Evolutionary conservation across 768 basidiomycete species (phyloP).

Genomic region (Suillus subalutaceus): DNA sequence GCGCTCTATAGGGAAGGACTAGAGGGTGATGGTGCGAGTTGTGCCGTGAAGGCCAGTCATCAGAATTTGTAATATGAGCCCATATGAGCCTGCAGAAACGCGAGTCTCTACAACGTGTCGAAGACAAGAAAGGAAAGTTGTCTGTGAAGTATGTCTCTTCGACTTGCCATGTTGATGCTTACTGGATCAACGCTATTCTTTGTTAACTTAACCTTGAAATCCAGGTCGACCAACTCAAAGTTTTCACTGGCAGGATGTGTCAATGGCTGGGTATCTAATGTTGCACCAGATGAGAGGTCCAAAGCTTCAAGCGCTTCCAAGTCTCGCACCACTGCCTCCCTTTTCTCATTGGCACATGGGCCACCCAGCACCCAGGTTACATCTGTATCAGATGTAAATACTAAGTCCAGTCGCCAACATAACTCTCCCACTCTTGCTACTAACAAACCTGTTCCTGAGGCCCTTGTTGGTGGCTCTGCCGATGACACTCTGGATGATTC

Average conservation of each 20-base stretch:
- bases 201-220: constrained; percentile 2
- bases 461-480: neutral
- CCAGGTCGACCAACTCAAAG: neutral
- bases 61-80: no score
- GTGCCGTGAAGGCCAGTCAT: no score
- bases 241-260: neutral
- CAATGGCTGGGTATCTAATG: neutral
- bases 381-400: neutral
- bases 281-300: neutral
- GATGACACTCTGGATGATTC: neutral
- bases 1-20: no score
- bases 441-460: neutral
- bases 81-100: no score
- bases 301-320: neutral
- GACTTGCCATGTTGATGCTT: constrained; percentile 10
- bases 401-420: neutral
- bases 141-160: neutral
- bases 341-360: neutral
- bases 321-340: neutral
- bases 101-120: no score
- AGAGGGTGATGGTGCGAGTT: no score
- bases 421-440: neutral
- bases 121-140: neutral
- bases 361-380: neutral
- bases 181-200: constrained; percentile 13